A percentile compares a stretch with the other conserved stretches of the same genome.
Conservation (phyloP, 176 grass and related monocot genomes). For the Olyra latifolia region DNA sequence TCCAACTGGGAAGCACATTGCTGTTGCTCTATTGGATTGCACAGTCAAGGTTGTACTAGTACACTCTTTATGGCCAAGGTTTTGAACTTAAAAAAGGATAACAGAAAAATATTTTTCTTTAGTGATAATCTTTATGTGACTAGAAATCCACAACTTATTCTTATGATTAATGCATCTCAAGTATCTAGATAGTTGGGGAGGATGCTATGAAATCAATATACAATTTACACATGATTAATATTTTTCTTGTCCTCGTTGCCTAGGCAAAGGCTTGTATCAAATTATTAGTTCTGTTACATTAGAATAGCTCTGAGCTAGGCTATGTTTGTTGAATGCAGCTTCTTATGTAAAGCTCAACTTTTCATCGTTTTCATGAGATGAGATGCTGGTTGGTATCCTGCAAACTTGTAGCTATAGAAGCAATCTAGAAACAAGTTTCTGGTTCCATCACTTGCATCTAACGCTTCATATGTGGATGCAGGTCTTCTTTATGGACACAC, state of each 20-base stretch:
- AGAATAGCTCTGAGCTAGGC: background rate
- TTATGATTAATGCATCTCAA: constrained; percentile 20
- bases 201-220: background rate
- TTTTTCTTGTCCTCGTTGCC: background rate
- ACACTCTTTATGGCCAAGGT: background rate
- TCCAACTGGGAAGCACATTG: constrained; percentile 83
- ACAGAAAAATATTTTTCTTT: background rate
- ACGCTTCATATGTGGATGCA: constrained; percentile 41
- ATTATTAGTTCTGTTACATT: background rate
- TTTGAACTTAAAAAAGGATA: background rate
- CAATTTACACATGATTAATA: background rate
- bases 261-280: background rate
- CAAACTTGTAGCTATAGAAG: background rate
- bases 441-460: constrained; percentile 22
- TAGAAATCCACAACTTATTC: background rate
- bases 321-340: background rate
- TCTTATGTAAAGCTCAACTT: background rate
- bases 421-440: constrained; percentile 10
- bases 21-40: constrained; percentile 89
- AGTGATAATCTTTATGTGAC: background rate
- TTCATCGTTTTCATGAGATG: background rate
- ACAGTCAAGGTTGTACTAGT: constrained; percentile 70
- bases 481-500: constrained; percentile 82
- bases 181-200: background rate
- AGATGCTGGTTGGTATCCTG: constrained; percentile 2